phyloP scores from a whole-genome alignment of 2,329 filamentous ascomycete genomes.

The Fusarium agapanthi region DNA sequence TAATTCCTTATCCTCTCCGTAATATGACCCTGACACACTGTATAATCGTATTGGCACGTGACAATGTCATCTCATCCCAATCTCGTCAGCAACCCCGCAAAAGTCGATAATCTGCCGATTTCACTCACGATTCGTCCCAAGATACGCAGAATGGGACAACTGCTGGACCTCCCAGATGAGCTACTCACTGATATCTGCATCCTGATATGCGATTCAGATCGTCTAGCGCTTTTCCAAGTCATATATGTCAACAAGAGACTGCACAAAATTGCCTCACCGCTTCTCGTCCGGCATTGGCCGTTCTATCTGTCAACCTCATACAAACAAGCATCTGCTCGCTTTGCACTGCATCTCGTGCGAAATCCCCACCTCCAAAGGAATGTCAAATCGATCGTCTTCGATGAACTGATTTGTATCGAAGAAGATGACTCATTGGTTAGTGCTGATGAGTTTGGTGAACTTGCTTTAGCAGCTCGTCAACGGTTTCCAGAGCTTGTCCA shows the following conservation, averaged over 20 bases:
- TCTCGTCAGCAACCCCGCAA: not conserved
- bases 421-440: not conserved
- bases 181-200: not conserved
- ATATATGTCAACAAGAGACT: not conserved
- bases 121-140: accelerated
- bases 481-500: not conserved
- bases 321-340: not conserved
- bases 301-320: no score
- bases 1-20: accelerated
- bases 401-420: not conserved
- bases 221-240: not conserved
- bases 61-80: not conserved
- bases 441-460: not conserved
- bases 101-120: not conserved
- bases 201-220: not conserved
- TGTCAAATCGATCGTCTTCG: not conserved
- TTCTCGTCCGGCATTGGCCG: not conserved
- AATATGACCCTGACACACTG: no score
- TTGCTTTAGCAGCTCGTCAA: not conserved
- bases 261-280: not conserved
- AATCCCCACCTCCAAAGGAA: not conserved
- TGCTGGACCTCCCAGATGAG: not conserved
- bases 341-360: not conserved
- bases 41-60: not conserved
- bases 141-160: not conserved